Evolutionary conservation across 257 asterid species (phyloP).

Genomic region (Primulina eburnea): DNA sequence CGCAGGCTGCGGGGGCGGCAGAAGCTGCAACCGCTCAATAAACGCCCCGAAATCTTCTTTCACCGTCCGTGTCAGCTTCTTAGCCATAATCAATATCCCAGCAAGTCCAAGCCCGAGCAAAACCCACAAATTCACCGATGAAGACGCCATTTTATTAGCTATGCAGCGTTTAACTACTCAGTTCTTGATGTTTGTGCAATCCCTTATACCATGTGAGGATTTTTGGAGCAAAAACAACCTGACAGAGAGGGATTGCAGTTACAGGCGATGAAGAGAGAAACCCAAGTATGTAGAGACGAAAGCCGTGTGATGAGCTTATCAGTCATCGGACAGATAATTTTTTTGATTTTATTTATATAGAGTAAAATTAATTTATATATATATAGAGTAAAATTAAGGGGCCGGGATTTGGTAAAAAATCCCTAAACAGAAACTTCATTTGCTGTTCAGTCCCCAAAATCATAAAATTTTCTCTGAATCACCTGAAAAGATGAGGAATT

Average conservation of each 20-base stretch:
- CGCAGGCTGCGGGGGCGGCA: slow-evolving; percentile 98
- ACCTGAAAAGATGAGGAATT: too few relatives aligned
- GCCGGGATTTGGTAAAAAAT: too few relatives aligned
- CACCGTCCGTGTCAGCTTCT: slow-evolving; percentile 70
- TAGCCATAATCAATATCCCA: slow-evolving; percentile 77
- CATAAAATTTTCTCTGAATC: too few relatives aligned
- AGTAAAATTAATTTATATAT: too few relatives aligned
- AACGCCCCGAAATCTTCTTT: slow-evolving; percentile 90
- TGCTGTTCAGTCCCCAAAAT: too few relatives aligned
- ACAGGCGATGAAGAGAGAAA: not conserved
- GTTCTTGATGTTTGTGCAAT: not conserved
- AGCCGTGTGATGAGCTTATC: not conserved
- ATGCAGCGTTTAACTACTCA: slow-evolving; percentile 13
- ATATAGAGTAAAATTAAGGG: too few relatives aligned
- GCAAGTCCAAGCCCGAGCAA: slow-evolving; percentile 93
- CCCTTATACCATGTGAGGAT: not conserved
- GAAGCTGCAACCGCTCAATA: slow-evolving; percentile 76
- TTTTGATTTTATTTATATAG: too few relatives aligned
- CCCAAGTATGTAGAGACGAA: not conserved
- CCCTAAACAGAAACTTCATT: too few relatives aligned
- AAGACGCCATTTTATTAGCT: slow-evolving; percentile 53
- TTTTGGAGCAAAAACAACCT: not conserved
- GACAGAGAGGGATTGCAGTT: not conserved
- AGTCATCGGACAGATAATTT: too few relatives aligned
- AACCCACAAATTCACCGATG: slow-evolving; percentile 82